phyloP scores from a whole-genome alignment of 2,329 filamentous ascomycete species.

The Penicillium sp. region DNA sequence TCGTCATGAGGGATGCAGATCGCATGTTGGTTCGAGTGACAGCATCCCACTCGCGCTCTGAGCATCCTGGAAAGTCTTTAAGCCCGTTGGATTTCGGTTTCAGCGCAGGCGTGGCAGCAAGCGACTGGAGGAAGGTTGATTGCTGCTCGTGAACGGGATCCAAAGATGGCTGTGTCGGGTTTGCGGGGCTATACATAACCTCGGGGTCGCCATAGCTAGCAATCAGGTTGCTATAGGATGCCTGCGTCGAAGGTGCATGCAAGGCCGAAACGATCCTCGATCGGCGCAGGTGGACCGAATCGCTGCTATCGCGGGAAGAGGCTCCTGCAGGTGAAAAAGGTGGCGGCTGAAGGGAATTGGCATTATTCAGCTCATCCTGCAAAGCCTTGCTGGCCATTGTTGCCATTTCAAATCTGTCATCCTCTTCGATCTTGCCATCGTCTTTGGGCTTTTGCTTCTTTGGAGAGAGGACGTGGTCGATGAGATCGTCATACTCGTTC shows the following conservation, averaged over 20 bases:
- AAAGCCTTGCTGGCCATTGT: conserved; percentile 43
- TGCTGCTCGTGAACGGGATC: conserved; percentile 27
- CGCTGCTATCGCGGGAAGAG: conserved; percentile 31
- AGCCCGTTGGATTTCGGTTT: conserved; percentile 31
- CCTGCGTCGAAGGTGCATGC: conserved; percentile 54
- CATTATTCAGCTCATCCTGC: conserved; percentile 38
- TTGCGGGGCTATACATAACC: conserved; percentile 23
- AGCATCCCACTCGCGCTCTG: conserved; percentile 46
- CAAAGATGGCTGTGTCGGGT: conserved; percentile 23
- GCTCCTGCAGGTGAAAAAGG: conserved; percentile 24
- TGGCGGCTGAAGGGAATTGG: conserved; percentile 8
- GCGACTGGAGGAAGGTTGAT: conserved; percentile 31
- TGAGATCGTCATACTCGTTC: conserved; percentile 89
- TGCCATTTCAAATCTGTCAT: conserved; percentile 39
- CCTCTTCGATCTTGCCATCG: conserved; percentile 15
- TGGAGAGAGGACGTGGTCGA: conserved; percentile 67
- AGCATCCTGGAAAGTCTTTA: conserved; percentile 41
- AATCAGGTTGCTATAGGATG: conserved; percentile 57
- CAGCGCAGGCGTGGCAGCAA: conserved; percentile 25
- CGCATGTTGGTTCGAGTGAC: conserved; percentile 50
- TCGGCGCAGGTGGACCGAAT: conserved; percentile 49
- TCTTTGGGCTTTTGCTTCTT: conserved; percentile 30
- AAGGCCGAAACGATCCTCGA: conserved; percentile 55
- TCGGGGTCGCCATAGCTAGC: conserved; percentile 50
- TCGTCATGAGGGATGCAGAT: conserved; percentile 54